These are phyloP conservation scores for Asterophora lycoperdoides DNA, from an alignment of 768 basidiomycete genomes.

Conservation along the genomic window DNA sequence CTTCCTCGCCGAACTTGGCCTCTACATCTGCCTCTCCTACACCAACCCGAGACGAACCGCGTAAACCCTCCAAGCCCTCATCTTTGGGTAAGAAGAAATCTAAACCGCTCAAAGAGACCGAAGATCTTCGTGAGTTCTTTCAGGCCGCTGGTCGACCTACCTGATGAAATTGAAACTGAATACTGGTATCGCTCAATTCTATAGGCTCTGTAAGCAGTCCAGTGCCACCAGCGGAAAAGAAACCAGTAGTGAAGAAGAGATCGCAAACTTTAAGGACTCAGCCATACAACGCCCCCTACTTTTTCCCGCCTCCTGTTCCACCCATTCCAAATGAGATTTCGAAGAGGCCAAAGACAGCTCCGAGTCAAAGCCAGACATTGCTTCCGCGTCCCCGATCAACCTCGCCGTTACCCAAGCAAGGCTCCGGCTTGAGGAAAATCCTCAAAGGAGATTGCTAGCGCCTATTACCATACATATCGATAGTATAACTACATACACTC, in stretches of 20 bases:
- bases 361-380: slow-evolving; percentile 17
- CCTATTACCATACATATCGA: background rate
- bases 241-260: slow-evolving; percentile 30
- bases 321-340: slow-evolving; percentile 5
- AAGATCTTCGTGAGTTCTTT: slow-evolving; percentile 14
- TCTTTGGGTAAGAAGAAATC: slow-evolving; percentile 14
- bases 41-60: background rate
- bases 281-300: slow-evolving; percentile 63
- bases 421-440: background rate
- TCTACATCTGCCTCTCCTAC: slow-evolving; percentile 7
- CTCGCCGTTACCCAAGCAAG: background rate
- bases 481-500: too few relatives aligned
- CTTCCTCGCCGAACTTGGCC: slow-evolving; percentile 19
- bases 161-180: background rate
- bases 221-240: slow-evolving; percentile 12
- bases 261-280: slow-evolving; percentile 41
- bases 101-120: slow-evolving; percentile 19
- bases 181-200: too few relatives aligned
- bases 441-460: background rate
- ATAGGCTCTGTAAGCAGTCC: slow-evolving; percentile 5
- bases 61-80: slow-evolving; percentile 3
- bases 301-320: slow-evolving; percentile 45
- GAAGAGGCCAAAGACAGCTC: slow-evolving; percentile 16
- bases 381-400: slow-evolving; percentile 9
- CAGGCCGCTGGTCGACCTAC: background rate